Conservation (phyloP, 495 filamentous ascomycete genomes). For the Penicillium chermesinum region DNA sequence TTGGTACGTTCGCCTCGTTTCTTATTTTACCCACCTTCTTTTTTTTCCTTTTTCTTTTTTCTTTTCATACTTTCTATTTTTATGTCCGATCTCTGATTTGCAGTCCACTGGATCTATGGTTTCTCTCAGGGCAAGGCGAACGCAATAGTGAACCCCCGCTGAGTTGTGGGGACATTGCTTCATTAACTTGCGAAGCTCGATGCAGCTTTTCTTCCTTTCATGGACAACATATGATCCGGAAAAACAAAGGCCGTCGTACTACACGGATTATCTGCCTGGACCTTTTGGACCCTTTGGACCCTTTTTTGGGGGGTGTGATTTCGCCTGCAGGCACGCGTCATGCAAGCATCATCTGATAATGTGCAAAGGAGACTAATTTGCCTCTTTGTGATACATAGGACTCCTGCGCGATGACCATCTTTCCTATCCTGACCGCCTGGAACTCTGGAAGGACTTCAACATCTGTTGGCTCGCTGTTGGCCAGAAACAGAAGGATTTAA, state of each 20-base stretch:
- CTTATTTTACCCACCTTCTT: slow-evolving; percentile 3
- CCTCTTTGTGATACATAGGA: slow-evolving; percentile 42
- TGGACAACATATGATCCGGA: neutral
- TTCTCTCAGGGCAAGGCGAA: too few species aligned
- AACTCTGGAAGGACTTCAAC: slow-evolving; percentile 94
- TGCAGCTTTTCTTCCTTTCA: too few species aligned
- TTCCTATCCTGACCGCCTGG: slow-evolving; percentile 63
- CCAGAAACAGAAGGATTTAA: slow-evolving; percentile 81
- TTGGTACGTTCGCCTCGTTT: slow-evolving; percentile 63
- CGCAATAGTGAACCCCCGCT: too few species aligned
- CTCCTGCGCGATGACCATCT: slow-evolving; percentile 70
- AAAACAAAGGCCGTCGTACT: slow-evolving; percentile 4
- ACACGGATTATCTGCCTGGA: neutral
- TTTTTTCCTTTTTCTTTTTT: slow-evolving; percentile 12
- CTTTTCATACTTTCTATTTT: slow-evolving; percentile 3
- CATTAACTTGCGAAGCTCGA: too few species aligned
- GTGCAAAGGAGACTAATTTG: slow-evolving; percentile 21
- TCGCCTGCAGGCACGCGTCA: slow-evolving; percentile 16
- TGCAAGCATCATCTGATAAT: slow-evolving; percentile 18
- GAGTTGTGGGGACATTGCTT: too few species aligned
- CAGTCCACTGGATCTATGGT: too few species aligned
- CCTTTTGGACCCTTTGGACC: slow-evolving; percentile 2
- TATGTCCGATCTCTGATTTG: neutral
- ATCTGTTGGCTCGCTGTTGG: slow-evolving; percentile 85
- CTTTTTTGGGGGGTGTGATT: slow-evolving; percentile 13